Evolutionary conservation across 192 early-diverging fungal genomes (phyloP), one percentile per base, ranked within the genome.

Genomic region (Globomyces pollinis-pini): DNA sequence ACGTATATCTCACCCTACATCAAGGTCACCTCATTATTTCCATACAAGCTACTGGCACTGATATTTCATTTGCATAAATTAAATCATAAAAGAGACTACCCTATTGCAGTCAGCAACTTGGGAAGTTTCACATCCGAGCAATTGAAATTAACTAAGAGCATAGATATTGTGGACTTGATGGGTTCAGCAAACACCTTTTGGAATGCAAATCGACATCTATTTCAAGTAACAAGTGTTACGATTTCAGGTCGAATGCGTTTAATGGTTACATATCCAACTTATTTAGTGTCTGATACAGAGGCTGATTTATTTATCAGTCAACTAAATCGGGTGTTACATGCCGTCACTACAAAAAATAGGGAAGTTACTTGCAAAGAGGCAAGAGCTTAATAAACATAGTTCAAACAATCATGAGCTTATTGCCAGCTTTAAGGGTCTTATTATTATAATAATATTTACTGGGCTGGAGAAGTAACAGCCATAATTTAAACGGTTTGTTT

Each of bases 301-400:
- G 53, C 53, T 0, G 53, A 55, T 55, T 41, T 36, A 24, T 55
- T 55, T 55, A 31, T 55, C n/a, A n/a, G n/a, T n/a, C n/a, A n/a
- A n/a, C n/a, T n/a, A n/a, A n/a, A n/a, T n/a, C n/a, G n/a, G n/a
- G n/a, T n/a, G n/a, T n/a, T n/a, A n/a, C n/a, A n/a, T n/a, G n/a
- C n/a, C n/a, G n/a, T n/a, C n/a, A n/a, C n/a, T n/a, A n/a, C n/a
- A n/a, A n/a, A n/a, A n/a, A n/a, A n/a, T n/a, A n/a, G n/a, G n/a
- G n/a, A n/a, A n/a, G n/a, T n/a, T n/a, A n/a, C n/a, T n/a, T n/a
- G n/a, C n/a, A n/a, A n/a, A n/a, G n/a, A n/a, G n/a, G n/a, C n/a
- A n/a, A n/a, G n/a, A n/a, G n/a, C n/a, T n/a, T n/a, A n/a, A n/a
- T n/a, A n/a, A n/a, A n/a, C n/a, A n/a, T n/a, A n/a, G n/a, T n/a